phyloP scores from a whole-genome alignment of 352 stramenopile species.

The Globisporangium sylvaticum region DNA sequence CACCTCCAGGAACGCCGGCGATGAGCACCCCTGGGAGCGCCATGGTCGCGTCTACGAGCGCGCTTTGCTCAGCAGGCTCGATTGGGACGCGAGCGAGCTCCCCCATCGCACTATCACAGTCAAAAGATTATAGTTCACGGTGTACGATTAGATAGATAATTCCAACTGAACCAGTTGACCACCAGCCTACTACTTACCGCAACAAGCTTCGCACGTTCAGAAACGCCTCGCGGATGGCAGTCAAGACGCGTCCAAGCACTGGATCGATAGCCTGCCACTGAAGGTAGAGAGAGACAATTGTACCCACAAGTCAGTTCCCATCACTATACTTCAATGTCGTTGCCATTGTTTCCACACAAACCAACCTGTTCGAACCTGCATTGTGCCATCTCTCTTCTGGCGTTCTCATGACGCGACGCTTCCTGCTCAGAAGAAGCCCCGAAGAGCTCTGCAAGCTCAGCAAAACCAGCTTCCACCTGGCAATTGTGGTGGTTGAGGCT shows the following conservation, averaged over 20 bases:
- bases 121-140: not conserved
- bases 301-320: not conserved
- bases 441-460: conserved; percentile 13
- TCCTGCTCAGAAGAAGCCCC: not conserved
- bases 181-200: conserved; percentile 32
- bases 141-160: not conserved
- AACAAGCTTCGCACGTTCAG: conserved; percentile 72
- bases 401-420: not conserved
- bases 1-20: conserved; percentile 91
- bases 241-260: conserved; percentile 37
- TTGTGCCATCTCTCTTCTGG: conserved; percentile 6
- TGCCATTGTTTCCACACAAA: not conserved
- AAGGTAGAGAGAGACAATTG: not conserved
- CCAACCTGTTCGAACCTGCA: conserved; percentile 25
- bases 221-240: conserved; percentile 71
- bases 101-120: conserved; percentile 79
- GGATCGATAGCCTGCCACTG: conserved; percentile 46
- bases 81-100: conserved; percentile 87
- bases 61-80: conserved; percentile 90
- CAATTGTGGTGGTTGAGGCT: conserved; percentile 33
- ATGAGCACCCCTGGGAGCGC: conserved; percentile 91
- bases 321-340: not conserved
- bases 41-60: conserved; percentile 91
- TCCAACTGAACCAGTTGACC: not conserved
- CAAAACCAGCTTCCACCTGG: conserved; percentile 26